These are phyloP conservation scores for Protea cynaroides DNA, from an alignment of 164 flowering plant genomes.

Conservation along the genomic window DNA sequence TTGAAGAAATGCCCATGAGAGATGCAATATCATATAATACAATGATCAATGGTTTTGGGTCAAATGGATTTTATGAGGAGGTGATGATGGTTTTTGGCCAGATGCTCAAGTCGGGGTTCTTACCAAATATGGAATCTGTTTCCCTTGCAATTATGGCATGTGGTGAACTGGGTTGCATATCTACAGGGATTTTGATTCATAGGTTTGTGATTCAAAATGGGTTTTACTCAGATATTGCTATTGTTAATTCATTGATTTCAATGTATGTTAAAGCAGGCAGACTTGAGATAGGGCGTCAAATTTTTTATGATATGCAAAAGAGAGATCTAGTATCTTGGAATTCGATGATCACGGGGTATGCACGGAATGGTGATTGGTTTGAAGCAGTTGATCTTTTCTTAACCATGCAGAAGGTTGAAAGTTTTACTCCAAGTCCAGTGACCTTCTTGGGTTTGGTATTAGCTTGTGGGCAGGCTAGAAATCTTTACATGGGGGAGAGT, in stretches of 20 bases:
- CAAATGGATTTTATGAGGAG: conserved; percentile 20
- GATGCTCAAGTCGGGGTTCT: conserved; percentile 17
- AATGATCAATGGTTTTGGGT: conserved; percentile 23
- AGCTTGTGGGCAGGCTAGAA: conserved; percentile 26
- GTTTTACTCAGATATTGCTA: conserved; percentile 9
- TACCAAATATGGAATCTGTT: conserved; percentile 14
- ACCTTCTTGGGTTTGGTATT: conserved; percentile 34
- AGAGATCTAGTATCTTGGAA: conserved; percentile 42
- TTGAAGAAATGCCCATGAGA: conserved; percentile 27
- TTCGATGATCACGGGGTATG: conserved; percentile 30
- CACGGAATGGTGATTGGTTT: conserved; percentile 22
- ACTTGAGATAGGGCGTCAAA: conserved; percentile 19
- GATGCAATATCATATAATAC: conserved; percentile 17
- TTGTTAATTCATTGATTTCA: conserved; percentile 29
- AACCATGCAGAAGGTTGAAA: conserved; percentile 17
- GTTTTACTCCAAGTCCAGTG: conserved; percentile 24
- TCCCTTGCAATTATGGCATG: conserved; percentile 18
- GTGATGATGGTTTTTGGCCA: conserved; percentile 16
- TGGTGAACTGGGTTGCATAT: conserved; percentile 23
- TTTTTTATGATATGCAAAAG: conserved; percentile 24
- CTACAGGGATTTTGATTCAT: conserved; percentile 21
- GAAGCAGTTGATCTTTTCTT: conserved; percentile 26
- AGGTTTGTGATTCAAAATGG: conserved; percentile 18
- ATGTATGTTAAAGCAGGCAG: conserved; percentile 31
- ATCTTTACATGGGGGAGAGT: conserved; percentile 24